Percentiles rank a stretch among this genome's conserved stretches.
These are phyloP conservation scores for Phytophthora citrophthora DNA, from an alignment of 352 stramenopile genomes.

Conservation along the genomic window DNA sequence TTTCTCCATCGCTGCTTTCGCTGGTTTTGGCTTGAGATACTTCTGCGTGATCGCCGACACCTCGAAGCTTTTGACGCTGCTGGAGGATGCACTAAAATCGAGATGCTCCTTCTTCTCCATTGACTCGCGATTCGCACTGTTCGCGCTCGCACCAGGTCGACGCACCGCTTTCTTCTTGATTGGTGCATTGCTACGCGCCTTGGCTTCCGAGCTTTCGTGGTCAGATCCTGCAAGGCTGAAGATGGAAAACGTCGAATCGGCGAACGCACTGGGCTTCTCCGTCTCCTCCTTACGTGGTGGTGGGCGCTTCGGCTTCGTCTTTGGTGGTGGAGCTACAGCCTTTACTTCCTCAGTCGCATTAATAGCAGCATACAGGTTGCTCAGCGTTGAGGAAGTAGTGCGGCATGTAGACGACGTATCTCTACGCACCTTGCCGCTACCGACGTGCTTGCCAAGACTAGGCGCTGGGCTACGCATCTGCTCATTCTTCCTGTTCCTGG, in stretches of 20 bases:
- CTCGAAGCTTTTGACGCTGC: constrained; percentile 38
- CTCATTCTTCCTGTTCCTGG: constrained; percentile 21
- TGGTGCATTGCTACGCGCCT: constrained; percentile 15
- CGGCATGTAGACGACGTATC: constrained; percentile 39
- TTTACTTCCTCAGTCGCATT: constrained; percentile 24
- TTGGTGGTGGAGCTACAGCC: constrained; percentile 13
- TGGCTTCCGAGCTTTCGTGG: constrained; percentile 48
- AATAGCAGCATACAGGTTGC: constrained; percentile 34
- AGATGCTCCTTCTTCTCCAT: constrained; percentile 46
- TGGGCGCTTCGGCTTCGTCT: constrained; percentile 19
- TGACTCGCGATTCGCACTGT: constrained; percentile 19
- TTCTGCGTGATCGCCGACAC: constrained; percentile 50
- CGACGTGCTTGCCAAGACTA: constrained; percentile 19
- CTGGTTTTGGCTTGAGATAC: constrained; percentile 36
- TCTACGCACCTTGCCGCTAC: constrained; percentile 19
- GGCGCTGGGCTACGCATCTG: constrained; percentile 21
- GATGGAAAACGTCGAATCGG: constrained; percentile 48
- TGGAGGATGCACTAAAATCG: constrained; percentile 48
- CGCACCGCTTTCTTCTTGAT: constrained; percentile 21
- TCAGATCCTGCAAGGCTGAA: constrained; percentile 47
- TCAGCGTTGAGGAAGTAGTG: constrained; percentile 43
- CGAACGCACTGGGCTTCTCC: constrained; percentile 31
- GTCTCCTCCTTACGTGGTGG: constrained; percentile 21
- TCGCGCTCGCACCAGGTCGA: constrained; percentile 1
- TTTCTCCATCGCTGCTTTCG: constrained; percentile 29